Percentiles rank a stretch among this genome's conserved stretches.
Evolutionary conservation across 495 filamentous ascomycete species (phyloP).

Genomic region (Xylaria palmicola): DNA sequence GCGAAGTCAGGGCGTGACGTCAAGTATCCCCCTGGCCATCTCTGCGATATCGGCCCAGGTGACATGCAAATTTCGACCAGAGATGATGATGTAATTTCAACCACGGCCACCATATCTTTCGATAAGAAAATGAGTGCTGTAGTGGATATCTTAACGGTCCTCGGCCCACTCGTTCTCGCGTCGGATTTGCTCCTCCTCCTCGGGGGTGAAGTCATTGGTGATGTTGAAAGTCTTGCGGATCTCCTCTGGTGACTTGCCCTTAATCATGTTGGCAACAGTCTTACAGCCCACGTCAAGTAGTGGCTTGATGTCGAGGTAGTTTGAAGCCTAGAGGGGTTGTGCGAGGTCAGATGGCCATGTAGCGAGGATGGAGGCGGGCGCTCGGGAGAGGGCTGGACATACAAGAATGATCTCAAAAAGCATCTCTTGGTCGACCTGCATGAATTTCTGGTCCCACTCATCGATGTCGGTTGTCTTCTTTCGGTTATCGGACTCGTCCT

Average conservation of each 20-base stretch:
- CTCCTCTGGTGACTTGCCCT: constrained; percentile 80
- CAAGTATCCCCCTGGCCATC: no score
- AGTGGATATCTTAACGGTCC: constrained; percentile 50
- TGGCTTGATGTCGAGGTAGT: constrained; percentile 80
- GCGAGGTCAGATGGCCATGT: constrained; percentile 13
- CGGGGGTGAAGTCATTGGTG: constrained; percentile 78
- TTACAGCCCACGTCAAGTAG: constrained; percentile 82
- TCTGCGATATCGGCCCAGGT: no score
- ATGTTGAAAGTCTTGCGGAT: constrained; percentile 85
- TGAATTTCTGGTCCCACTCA: constrained; percentile 99
- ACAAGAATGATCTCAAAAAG: constrained; percentile 98
- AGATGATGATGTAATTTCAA: no score
- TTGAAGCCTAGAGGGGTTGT: constrained; percentile 55
- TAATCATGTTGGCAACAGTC: constrained; percentile 85
- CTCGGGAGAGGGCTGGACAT: constrained; percentile 35
- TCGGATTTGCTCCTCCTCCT: constrained; percentile 81
- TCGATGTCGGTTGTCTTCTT: constrained; percentile 99
- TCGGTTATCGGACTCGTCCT: constrained; percentile 89
- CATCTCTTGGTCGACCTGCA: constrained; percentile 99
- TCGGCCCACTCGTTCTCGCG: constrained; percentile 85
- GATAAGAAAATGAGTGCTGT: not conserved
- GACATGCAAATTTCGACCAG: no score
- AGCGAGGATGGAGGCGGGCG: not conserved
- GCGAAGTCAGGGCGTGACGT: no score
- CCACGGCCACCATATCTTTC: no score